A percentile compares a stretch with the other conserved stretches of the same genome.
Conservation (phyloP, 2,329 filamentous ascomycete genomes). For the Talaromyces sp. region DNA sequence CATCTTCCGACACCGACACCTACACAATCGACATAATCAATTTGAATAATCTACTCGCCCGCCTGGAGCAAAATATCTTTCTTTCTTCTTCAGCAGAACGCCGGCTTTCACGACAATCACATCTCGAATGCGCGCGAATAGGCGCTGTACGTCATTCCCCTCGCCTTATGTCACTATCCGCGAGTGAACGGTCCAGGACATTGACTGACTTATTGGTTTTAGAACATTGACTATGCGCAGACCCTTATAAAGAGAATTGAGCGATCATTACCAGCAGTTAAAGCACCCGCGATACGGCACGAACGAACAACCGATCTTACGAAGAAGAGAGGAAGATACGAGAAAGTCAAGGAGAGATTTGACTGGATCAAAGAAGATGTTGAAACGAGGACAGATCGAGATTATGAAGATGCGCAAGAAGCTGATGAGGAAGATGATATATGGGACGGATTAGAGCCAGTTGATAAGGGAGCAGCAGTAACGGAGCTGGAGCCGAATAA, state of each 20-base stretch:
- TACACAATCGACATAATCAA: constrained; percentile 27
- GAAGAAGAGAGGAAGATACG: constrained; percentile 36
- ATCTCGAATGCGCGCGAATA: constrained; percentile 43
- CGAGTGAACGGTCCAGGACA: background rate
- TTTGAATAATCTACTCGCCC: constrained; percentile 41
- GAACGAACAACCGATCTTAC: constrained; percentile 40
- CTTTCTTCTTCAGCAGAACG: constrained; percentile 36
- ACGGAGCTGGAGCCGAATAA: background rate
- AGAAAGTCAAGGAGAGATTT: constrained; percentile 31
- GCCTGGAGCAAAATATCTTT: constrained; percentile 44
- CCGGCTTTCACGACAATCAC: constrained; percentile 36
- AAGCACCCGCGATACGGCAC: constrained; percentile 38
- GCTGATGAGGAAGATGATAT: constrained; percentile 21
- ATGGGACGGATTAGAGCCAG: background rate
- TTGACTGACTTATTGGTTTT: constrained; percentile 13
- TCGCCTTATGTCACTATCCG: background rate
- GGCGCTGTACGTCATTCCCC: constrained; percentile 33
- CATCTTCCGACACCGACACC: background rate
- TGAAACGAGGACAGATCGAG: constrained; percentile 6
- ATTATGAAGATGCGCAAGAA: constrained; percentile 23
- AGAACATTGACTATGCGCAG: constrained; percentile 48
- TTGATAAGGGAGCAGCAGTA: background rate
- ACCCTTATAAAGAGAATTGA: constrained; percentile 42
- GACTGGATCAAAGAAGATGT: constrained; percentile 30
- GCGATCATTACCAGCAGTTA: constrained; percentile 38